Percentiles rank a stretch among this genome's conserved stretches.
These are phyloP conservation scores for Trematosphaeria pertusa DNA, from an alignment of 2,329 filamentous ascomycete genomes.

Conservation along the genomic window DNA sequence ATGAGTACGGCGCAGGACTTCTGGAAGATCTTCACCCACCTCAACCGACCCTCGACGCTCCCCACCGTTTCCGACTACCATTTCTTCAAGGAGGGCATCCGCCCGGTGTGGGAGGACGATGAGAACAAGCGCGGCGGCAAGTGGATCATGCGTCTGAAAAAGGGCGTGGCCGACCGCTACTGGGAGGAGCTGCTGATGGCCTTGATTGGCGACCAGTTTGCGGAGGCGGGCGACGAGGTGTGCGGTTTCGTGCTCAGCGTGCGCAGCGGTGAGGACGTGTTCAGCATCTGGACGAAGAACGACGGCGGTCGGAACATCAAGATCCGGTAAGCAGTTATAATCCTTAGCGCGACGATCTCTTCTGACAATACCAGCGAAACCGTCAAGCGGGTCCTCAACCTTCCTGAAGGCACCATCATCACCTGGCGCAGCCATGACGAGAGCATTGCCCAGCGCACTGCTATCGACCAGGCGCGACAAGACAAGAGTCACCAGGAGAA, in stretches of 20 bases:
- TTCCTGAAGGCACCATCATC: constrained; percentile 87
- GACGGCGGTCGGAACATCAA: constrained; percentile 94
- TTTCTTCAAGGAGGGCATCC: constrained; percentile 94
- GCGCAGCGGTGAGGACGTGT: constrained; percentile 92
- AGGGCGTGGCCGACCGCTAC: constrained; percentile 94
- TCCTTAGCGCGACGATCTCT: background rate
- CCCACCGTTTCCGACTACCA: constrained; percentile 97
- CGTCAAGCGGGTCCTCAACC: constrained; percentile 86
- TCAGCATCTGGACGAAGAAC: constrained; percentile 97
- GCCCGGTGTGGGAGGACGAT: constrained; percentile 98
- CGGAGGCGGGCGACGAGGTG: constrained; percentile 89
- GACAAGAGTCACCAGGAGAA: constrained; percentile 70
- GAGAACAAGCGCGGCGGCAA: constrained; percentile 96
- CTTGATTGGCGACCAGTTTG: constrained; percentile 92
- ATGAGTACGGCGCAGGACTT: constrained; percentile 89
- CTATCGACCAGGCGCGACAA: constrained; percentile 88
- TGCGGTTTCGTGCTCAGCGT: constrained; percentile 95
- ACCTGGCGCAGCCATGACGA: constrained; percentile 97
- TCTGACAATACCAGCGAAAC: constrained; percentile 71
- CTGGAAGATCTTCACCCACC: constrained; percentile 84
- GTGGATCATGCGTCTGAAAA: constrained; percentile 96
- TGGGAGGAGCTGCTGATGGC: constrained; percentile 95
- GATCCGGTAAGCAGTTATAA: constrained; percentile 73
- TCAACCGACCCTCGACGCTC: constrained; percentile 86
- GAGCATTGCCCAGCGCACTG: constrained; percentile 89